phyloP scores from a whole-genome alignment of 2,329 filamentous ascomycete species.

The Colletotrichum lentis region DNA sequence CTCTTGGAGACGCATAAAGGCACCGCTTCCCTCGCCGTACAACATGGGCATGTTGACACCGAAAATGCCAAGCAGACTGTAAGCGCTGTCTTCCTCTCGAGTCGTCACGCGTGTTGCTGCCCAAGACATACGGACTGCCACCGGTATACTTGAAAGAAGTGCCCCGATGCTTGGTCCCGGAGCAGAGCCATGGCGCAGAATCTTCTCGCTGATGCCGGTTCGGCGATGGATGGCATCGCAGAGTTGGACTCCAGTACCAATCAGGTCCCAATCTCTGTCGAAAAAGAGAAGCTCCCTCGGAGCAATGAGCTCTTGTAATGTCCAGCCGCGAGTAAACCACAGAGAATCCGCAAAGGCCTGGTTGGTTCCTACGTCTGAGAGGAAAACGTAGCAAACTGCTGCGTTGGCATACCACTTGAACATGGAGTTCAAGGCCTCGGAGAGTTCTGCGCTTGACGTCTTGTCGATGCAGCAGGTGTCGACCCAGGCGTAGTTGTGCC shows the following conservation, averaged over 20 bases:
- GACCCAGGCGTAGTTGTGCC: not conserved
- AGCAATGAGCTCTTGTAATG: not conserved
- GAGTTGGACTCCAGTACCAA: not conserved
- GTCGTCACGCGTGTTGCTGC: conserved; percentile 40
- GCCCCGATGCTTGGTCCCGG: not conserved
- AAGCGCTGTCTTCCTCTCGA: conserved; percentile 41
- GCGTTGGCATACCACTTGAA: conserved; percentile 7
- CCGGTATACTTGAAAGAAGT: not conserved
- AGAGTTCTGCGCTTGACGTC: not conserved
- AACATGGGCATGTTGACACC: conserved; percentile 42
- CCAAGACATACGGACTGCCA: conserved; percentile 41
- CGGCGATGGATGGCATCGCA: not conserved
- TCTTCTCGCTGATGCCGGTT: not conserved
- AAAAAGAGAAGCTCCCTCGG: not conserved
- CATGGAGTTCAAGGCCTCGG: not conserved
- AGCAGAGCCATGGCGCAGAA: not conserved
- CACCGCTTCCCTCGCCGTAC: conserved; percentile 42
- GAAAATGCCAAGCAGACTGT: conserved; percentile 43
- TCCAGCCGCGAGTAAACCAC: conserved; percentile 1
- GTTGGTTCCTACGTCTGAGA: not conserved
- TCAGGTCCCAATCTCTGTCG: not conserved
- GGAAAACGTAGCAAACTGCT: not conserved
- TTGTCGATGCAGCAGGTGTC: not conserved
- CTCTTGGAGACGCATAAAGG: conserved; percentile 39
- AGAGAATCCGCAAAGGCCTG: not conserved